Evolutionary conservation across 1,284 basidiomycete genomes (phyloP), one percentile per base, ranked within the genome.

Genomic region (Amylostereum areolatum): DNA sequence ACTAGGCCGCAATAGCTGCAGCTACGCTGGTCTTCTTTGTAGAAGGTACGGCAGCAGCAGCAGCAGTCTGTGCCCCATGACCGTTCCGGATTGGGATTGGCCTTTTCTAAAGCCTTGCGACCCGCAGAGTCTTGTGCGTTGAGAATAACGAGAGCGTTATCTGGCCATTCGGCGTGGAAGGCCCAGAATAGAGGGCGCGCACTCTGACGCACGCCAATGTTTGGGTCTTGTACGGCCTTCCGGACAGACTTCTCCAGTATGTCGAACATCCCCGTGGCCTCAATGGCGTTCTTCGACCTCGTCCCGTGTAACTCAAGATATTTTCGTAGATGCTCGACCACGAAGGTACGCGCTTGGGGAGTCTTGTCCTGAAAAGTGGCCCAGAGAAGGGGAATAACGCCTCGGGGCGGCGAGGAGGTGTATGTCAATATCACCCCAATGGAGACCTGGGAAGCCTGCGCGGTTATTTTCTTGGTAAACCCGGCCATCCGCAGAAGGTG

Each of bases 391-490:
- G 87, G 76, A 3, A 96, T 64, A 48, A 89, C 66, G 6, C 78
- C 65, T 29, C 88, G 81, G n/a, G 89, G 82, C 48, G 84, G 85
- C 45, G 83, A 75, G 2, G 89, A 85, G 1, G 85, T 81, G 57
- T 88, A 70, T 7, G 72, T 72, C 34, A 99, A 79, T 53, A 98
- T 76, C 4, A 77, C 71, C 1, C 78, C 75, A 1, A 90, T 78
- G 1, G 82, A 77, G 5, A 77, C 72, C 63, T 98, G 97, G 0
- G 94, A 92, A 49, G 87, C 85, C 50, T 91, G 85, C 9, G 90
- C 92, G 32, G 87, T 82, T 43, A 98, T 85, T 64, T 94, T 97
- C 70, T 99, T 99, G n/a, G 96, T 98, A 52, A 92, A 85, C 5
- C 85, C 85, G 28, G 91, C 85, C 91, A 99, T 91, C 56, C 83